Evolutionary conservation across 2,329 filamentous ascomycete genomes (phyloP), one percentile per base, ranked within the genome.

Genomic region (Dothistroma septosporum): DNA sequence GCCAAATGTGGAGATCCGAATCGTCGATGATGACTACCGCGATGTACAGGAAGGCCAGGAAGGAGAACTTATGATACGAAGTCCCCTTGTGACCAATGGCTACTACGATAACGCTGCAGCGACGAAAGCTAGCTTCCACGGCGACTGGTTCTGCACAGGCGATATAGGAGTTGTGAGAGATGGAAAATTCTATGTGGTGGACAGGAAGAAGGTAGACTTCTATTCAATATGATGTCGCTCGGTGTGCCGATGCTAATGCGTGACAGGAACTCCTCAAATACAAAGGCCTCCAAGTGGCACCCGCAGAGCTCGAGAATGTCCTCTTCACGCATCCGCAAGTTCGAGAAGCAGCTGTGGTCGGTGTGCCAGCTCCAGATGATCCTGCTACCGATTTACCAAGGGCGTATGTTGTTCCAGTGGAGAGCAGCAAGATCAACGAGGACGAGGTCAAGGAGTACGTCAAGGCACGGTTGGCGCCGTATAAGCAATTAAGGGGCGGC

Each of bases 121-220:
- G 5, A 91, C 90, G 1, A 80, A 78, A 2, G 86, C 89, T 48
- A 86, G 88, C 0, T 86, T 94, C 63, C 87, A 9, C 0, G 90
- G 94, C 64, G 91, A 90, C 0, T 96, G 86, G 79, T 96, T 96
- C 80, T 92, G 87, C 74, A 96, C 91, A 0, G 92, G 92, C 0
- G 92, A 96, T 70, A 86, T 96, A 32, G 90, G 90, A 1, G 88
- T 67, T 82, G 88, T 69, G 89, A 94, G 82, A 50, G 81, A 89
- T 59, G 89, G 89, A n/a, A 90, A 94, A 70, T 91, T 95, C 69
- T 96, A 87, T 77, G 92, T 96, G 72, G 95, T 92, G 0, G 92
- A 96, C 72, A 87, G 92, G 19, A 74, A 73, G 61, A 75, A 75
- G 66, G 68, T 69, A n/a, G 22, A 41, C 59, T 46, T 32, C 37